These are phyloP conservation scores for Heterobasidion parviporum DNA, from an alignment of 1,284 basidiomycete genomes.

Conservation along the genomic window DNA sequence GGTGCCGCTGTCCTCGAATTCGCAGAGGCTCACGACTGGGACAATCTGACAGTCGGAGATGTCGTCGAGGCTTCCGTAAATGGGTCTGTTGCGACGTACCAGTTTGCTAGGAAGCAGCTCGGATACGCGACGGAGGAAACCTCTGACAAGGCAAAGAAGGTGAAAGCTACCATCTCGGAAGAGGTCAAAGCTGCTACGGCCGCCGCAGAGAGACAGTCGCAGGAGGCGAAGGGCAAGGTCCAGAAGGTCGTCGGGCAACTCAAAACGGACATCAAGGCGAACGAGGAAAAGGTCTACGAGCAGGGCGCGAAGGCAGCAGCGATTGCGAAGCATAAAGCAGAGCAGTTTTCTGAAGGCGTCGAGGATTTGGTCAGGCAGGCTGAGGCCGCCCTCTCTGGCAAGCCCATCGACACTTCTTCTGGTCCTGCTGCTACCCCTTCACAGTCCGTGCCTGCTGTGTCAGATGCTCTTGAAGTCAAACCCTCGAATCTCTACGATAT, in stretches of 20 bases:
- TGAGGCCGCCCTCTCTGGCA: slow-evolving; percentile 55
- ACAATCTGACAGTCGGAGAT: slow-evolving; percentile 55
- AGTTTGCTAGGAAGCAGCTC: slow-evolving; percentile 16
- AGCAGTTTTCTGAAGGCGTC: slow-evolving; percentile 53
- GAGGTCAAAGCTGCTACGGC: slow-evolving; percentile 31
- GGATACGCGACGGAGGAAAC: slow-evolving; percentile 10
- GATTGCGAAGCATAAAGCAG: slow-evolving; percentile 38
- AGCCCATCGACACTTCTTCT: slow-evolving; percentile 22
- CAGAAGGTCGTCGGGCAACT: slow-evolving; percentile 37
- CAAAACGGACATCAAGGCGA: slow-evolving; percentile 42
- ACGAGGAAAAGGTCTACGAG: slow-evolving; percentile 29
- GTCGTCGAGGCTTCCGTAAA: slow-evolving; percentile 50
- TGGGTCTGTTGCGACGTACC: slow-evolving; percentile 41
- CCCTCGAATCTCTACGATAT: slow-evolving; percentile 53
- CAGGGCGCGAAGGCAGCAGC: slow-evolving; percentile 32
- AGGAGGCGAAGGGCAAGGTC: slow-evolving; percentile 38
- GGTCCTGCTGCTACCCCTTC: slow-evolving; percentile 25
- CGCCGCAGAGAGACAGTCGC: slow-evolving; percentile 25
- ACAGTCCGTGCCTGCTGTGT: slow-evolving; percentile 21
- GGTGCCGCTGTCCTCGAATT: slow-evolving; percentile 74
- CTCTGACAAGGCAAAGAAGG: slow-evolving; percentile 13
- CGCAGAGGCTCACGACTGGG: slow-evolving; percentile 74
- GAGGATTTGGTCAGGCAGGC: slow-evolving; percentile 59
- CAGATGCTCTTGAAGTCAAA: slow-evolving; percentile 22
- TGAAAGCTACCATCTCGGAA: slow-evolving; percentile 23